Percentiles rank a stretch among this genome's conserved stretches.
Evolutionary conservation across 306 rosid species (phyloP).

Genomic region (Sindora glabra): DNA sequence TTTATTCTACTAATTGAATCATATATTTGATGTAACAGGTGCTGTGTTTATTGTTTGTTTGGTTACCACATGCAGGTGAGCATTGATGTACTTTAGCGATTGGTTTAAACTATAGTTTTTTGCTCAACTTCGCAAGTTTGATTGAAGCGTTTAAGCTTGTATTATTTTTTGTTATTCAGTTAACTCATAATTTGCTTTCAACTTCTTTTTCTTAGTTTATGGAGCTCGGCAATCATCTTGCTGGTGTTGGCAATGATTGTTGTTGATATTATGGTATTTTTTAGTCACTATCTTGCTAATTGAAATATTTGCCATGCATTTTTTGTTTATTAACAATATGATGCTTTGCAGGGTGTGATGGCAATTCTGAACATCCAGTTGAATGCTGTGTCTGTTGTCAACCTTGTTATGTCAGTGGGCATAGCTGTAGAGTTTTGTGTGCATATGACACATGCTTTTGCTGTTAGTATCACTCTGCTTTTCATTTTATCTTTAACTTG

Average conservation of each 20-base stretch:
- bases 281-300: not conserved
- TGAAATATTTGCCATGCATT: not conserved
- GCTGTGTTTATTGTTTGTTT: constrained; percentile 96
- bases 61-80: constrained; percentile 84
- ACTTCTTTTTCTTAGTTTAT: constrained; percentile 46
- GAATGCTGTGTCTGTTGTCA: constrained; percentile 93
- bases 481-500: not conserved
- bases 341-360: constrained; percentile 80
- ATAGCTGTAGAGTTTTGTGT: constrained; percentile 98
- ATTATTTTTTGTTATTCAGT: constrained; percentile 10
- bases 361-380: constrained; percentile 88
- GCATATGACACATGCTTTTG: constrained; percentile 85
- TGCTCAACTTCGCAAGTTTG: not conserved
- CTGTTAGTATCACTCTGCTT: constrained; percentile 51
- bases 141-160: constrained; percentile 3
- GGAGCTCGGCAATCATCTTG: constrained; percentile 92
- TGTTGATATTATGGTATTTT: constrained; percentile 81
- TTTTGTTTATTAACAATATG: constrained; percentile 18
- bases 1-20: constrained; percentile 16
- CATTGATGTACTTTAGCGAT: constrained; percentile 12
- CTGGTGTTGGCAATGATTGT: constrained; percentile 88
- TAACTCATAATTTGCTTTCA: constrained; percentile 20
- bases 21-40: constrained; percentile 52
- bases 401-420: constrained; percentile 96
- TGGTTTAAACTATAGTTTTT: constrained; percentile 1